These are phyloP conservation scores for Hygrophoropsis aurantiaca DNA, from an alignment of 768 basidiomycete genomes.

Conservation along the genomic window DNA sequence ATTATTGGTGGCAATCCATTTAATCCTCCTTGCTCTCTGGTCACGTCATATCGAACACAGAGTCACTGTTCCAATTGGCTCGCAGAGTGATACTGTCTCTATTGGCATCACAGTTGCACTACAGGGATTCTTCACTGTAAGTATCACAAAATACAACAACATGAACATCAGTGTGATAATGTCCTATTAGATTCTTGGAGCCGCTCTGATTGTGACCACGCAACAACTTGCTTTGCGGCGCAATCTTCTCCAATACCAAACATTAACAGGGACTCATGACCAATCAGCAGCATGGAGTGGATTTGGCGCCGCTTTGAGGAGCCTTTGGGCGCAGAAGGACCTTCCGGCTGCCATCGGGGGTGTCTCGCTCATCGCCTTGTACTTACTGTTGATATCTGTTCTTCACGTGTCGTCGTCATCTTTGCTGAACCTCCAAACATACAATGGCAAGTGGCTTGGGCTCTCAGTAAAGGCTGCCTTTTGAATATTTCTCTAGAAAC, in stretches of 20 bases:
- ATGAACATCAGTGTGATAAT: neutral
- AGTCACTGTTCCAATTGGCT: neutral
- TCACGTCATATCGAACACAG: neutral
- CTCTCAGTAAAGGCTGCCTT: neutral
- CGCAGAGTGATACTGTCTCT: neutral
- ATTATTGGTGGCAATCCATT: conserved; percentile 4
- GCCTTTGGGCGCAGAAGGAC: conserved; percentile 7
- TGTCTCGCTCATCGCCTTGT: conserved; percentile 5
- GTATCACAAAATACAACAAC: neutral
- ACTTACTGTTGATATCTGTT: conserved; percentile 7
- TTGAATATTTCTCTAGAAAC: neutral
- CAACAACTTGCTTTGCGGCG: conserved; percentile 9
- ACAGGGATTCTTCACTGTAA: conserved; percentile 2
- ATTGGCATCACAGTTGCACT: neutral
- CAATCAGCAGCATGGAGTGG: conserved; percentile 10
- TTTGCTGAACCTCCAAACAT: conserved; percentile 4
- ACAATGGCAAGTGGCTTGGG: neutral
- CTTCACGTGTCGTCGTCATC: conserved; percentile 13
- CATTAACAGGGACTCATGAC: conserved; percentile 12
- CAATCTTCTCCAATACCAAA: conserved; percentile 7
- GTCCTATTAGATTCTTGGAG: neutral
- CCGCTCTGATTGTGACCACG: conserved; percentile 7
- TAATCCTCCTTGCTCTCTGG: conserved; percentile 1
- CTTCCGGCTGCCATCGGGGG: conserved; percentile 6
- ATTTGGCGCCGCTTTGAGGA: conserved; percentile 7